These are phyloP conservation scores for Xerophyta viscosa DNA, from an alignment of 106 monocot species.

Conservation along the genomic window DNA sequence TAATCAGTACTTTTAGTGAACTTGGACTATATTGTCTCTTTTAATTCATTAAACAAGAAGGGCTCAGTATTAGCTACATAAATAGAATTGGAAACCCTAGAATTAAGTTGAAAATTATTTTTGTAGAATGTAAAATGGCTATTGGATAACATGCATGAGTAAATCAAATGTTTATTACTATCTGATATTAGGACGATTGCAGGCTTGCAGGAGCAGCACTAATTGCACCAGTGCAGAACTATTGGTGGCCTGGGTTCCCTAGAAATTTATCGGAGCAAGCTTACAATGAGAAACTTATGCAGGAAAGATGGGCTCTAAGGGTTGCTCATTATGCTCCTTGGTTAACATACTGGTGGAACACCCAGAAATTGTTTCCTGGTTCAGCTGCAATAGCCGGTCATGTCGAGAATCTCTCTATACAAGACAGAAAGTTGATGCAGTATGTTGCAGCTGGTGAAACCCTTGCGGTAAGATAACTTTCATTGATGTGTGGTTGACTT, in stretches of 20 bases:
- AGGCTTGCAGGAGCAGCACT: conserved; percentile 82
- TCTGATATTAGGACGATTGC: too few species aligned
- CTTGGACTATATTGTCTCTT: too few species aligned
- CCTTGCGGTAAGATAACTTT: conserved; percentile 24
- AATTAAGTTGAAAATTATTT: too few species aligned
- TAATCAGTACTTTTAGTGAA: too few species aligned
- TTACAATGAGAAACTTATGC: conserved; percentile 25
- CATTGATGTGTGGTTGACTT: too few species aligned
- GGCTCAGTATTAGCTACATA: too few species aligned
- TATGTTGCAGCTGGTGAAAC: too few species aligned
- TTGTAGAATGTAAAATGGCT: too few species aligned
- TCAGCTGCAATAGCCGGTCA: conserved; percentile 32
- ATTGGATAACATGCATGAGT: too few species aligned
- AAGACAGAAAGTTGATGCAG: conserved; percentile 29
- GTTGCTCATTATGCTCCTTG: conserved; percentile 69
- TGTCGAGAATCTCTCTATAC: conserved; percentile 21
- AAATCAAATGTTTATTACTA: too few species aligned
- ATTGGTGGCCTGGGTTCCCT: conserved; percentile 84
- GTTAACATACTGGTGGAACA: conserved; percentile 89
- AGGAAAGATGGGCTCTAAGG: conserved; percentile 60
- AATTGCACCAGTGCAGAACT: conserved; percentile 66
- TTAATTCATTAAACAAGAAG: too few species aligned
- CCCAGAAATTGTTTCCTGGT: conserved; percentile 65
- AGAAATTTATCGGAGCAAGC: conserved; percentile 38
- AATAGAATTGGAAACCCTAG: too few species aligned